Base-by-base conservation (phyloP, 768 basidiomycete genomes). In the Podaxis sp. region DNA sequence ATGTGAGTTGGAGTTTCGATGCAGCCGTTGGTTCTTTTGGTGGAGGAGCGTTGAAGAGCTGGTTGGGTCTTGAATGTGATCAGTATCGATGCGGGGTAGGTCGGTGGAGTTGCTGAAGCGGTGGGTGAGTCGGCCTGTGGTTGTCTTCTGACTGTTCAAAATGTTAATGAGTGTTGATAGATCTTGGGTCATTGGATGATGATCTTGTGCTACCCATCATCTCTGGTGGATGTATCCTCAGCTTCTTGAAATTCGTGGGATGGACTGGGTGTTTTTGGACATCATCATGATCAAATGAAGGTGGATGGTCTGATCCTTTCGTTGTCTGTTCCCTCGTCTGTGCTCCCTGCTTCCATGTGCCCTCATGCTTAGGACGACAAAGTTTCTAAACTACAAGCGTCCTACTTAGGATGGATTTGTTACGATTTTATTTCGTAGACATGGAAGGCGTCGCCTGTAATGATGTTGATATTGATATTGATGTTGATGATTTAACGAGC, bases 101-200 rank as follows among this genome's bases (percentile, higher is more conserved):
- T 23, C 23, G 23, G 23, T 2, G 23, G 23, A 2, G 23, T 23
- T 23, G 23, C 23, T 23, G 23, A 23, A 23, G 23, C 23, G 23
- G 2, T 23, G 2, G 23, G 23, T 23, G 23, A 23, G 23, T 23
- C 2, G 1, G 23, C 23, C 23, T 23, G 25, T 4, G 0, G 25
- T 25, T 3, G 3, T 25, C 25, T 25, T 25, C 2, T 28, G 28
- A 1, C 1, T 28, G 6, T 28, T 46, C 16, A 2, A 1, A 5
- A 27, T n/a, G 3, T 1, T 48, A 23, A 32, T 32, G 28, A 32
- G 28, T 6, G 9, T 1, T 21, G 51, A 28, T 69, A 96, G 93
- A 95, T 71, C 77, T 96, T 2, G 93, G 93, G 16, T 82, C 81
- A 0, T 70, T 93, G 40, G 95, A 97, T 67, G 95, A 97, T 69